A percentile compares a stretch with the other conserved stretches of the same genome.
Evolutionary conservation across 176 grass and related monocot species (phyloP).

Genomic region (Carex cristatella): DNA sequence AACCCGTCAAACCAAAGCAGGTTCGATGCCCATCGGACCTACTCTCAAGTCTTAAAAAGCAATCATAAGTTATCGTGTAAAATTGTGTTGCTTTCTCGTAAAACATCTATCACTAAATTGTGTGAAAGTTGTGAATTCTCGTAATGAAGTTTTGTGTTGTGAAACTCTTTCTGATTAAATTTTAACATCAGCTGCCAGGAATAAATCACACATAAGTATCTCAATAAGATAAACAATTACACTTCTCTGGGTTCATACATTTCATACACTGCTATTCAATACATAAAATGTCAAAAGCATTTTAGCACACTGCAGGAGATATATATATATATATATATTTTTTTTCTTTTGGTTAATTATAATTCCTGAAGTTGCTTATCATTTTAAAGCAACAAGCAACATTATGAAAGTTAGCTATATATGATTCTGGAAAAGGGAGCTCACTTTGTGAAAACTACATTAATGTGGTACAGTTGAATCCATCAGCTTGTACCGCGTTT

Average conservation of each 20-base stretch:
- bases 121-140: not conserved
- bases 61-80: not conserved
- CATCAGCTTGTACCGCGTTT: conserved; percentile 97
- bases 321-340: not conserved
- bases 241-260: not conserved
- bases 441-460: conserved; percentile 3
- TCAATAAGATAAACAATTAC: not conserved
- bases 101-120: not conserved
- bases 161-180: not conserved
- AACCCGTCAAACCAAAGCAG: no score
- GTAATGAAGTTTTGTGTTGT: not conserved
- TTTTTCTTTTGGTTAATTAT: not conserved
- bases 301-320: not conserved
- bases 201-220: not conserved
- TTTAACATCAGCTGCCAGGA: not conserved
- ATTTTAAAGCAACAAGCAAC: conserved; percentile 1
- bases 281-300: not conserved
- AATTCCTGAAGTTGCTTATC: not conserved
- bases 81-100: not conserved
- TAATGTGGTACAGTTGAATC: conserved; percentile 43
- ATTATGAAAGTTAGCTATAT: conserved; percentile 17
- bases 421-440: not conserved
- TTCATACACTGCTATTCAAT: not conserved
- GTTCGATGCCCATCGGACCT: no score
- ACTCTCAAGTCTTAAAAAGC: no score